Percentiles rank a stretch among this genome's conserved stretches.
These are phyloP conservation scores for Firmiana major DNA, from an alignment of 345 rosid genomes.

Conservation along the genomic window DNA sequence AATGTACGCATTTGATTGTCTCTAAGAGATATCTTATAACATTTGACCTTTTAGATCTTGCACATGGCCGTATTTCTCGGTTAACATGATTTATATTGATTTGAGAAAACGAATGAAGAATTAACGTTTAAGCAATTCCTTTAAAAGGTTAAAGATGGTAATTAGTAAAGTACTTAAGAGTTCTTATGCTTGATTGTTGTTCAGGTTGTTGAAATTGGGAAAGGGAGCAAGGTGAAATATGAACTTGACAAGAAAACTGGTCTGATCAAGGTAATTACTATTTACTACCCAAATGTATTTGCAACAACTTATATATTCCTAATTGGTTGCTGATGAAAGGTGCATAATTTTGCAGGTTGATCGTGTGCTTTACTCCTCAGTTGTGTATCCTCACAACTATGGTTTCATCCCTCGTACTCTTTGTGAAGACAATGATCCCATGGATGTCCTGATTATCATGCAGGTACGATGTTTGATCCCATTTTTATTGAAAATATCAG, in stretches of 20 bases:
- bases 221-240: constrained; percentile 98
- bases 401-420: constrained; percentile 98
- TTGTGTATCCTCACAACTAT: constrained; percentile 98
- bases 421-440: constrained; percentile 94
- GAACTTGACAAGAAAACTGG: constrained; percentile 97
- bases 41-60: neutral
- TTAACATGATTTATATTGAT: neutral
- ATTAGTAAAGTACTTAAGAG: neutral
- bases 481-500: neutral
- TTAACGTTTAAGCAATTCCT: neutral
- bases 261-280: constrained; percentile 68
- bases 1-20: neutral
- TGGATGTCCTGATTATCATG: constrained; percentile 96
- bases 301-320: neutral
- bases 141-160: neutral
- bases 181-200: neutral
- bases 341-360: constrained; percentile 62
- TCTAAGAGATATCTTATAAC: neutral
- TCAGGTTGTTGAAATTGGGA: constrained; percentile 91
- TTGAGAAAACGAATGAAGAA: neutral
- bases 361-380: constrained; percentile 89
- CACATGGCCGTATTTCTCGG: neutral
- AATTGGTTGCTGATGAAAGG: constrained; percentile 22
- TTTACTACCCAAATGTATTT: neutral
- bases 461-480: constrained; percentile 47